These are phyloP conservation scores for Monilinia laxa DNA, from an alignment of 2,329 filamentous ascomycete genomes.

Conservation along the genomic window DNA sequence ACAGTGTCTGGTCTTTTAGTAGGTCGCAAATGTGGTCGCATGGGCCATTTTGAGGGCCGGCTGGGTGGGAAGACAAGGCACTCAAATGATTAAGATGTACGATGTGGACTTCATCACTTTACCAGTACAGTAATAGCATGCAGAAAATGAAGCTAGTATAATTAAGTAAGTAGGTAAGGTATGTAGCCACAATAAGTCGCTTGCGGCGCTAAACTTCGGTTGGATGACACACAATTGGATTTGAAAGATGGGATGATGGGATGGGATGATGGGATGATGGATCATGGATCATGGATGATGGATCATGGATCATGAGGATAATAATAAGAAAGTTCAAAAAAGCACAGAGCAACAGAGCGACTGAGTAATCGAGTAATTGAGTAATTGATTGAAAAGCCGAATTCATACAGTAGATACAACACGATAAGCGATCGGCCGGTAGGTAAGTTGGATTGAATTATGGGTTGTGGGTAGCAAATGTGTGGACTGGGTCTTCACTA, in stretches of 20 bases:
- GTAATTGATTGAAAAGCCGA: too few relatives aligned
- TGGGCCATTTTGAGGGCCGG: conserved; percentile 31
- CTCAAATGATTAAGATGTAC: conserved; percentile 21
- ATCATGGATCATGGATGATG: background rate
- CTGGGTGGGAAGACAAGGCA: conserved; percentile 27
- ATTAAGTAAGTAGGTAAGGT: background rate
- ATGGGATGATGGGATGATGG: background rate
- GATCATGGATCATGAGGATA: background rate
- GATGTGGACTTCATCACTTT: background rate
- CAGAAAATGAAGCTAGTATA: conserved; percentile 9
- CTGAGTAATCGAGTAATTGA: too few relatives aligned
- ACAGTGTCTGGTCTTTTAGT: conserved; percentile 27
- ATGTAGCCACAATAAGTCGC: conserved; percentile 12
- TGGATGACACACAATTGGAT: background rate
- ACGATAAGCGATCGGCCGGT: conserved; percentile 9
- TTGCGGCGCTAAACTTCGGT: conserved; percentile 20
- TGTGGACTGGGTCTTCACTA: background rate
- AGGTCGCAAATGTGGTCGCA: conserved; percentile 28
- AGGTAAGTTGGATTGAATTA: too few relatives aligned
- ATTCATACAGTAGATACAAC: too few relatives aligned
- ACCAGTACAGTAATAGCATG: background rate
- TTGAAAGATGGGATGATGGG: background rate
- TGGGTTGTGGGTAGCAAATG: background rate
- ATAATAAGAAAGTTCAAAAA: too few relatives aligned
- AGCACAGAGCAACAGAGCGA: too few relatives aligned